A percentile compares a stretch with the other conserved stretches of the same genome.
These are phyloP conservation scores for Adansonia gregorii DNA, from an alignment of 441 rosid species.

Conservation along the genomic window DNA sequence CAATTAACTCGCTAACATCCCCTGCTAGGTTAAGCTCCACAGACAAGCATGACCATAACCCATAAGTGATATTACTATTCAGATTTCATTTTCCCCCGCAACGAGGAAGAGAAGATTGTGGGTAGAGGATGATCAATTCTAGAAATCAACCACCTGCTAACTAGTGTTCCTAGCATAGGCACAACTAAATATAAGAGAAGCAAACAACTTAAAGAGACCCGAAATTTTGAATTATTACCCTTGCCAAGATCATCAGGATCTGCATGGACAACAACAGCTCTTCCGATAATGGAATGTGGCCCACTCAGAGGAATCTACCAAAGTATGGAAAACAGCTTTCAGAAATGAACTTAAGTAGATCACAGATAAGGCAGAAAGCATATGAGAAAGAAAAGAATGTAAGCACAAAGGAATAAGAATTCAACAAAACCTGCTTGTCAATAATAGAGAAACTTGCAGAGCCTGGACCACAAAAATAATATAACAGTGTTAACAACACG, in stretches of 20 bases:
- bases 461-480: constrained; percentile 48
- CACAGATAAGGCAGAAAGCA: neutral
- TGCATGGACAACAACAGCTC: constrained; percentile 91
- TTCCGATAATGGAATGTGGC: constrained; percentile 77
- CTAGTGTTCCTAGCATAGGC: neutral
- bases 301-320: constrained; percentile 82
- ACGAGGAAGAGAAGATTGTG: neutral
- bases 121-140: neutral
- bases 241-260: constrained; percentile 98
- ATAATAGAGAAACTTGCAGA: constrained; percentile 59
- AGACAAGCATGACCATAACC: neutral
- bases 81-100: neutral
- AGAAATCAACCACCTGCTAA: neutral
- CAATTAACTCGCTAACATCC: neutral
- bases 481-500: neutral
- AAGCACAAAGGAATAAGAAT: constrained; percentile 1
- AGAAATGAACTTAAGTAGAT: neutral
- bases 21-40: neutral
- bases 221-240: constrained; percentile 46
- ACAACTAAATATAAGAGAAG: neutral
- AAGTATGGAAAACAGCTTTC: constrained; percentile 1
- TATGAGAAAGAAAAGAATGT: neutral
- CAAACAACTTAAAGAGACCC: neutral
- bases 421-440: constrained; percentile 54
- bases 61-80: neutral